Evolutionary conservation across 805 yeast species (phyloP), one percentile per base, ranked within the genome.

Genomic region (Phaffomyces antillensis): DNA sequence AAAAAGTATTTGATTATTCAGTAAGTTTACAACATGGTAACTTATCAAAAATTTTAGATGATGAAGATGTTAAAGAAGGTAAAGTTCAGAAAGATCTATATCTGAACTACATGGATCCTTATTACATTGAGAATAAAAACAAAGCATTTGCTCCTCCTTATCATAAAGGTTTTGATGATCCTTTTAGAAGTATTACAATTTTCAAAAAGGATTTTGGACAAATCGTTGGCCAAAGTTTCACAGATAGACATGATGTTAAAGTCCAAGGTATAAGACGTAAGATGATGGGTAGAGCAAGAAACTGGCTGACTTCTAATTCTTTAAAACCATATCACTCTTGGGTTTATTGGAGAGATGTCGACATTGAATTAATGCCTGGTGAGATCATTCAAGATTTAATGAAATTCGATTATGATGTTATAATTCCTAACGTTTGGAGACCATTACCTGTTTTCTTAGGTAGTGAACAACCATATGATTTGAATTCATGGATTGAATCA

Each of bases 401-500:
- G 91, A 72, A 75, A 50, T 71, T 70, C 50, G 75, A 76, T 51
- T 81, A 72, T 58, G 95, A 86, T 58, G 84, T 86, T 15, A 71
- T 86, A 62, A 75, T 83, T 35, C 95, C 88, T 26, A 88, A 93
- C 59, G 96, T 93, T 31, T 93, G 99, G 99, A 75, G 99, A 55
- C 99, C 98, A 2, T 72, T 93, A 49, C 99, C 99, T 3, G 83
- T 81, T 39, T 93, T 90, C 66, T 75, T 93, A 50, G 95, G 93
- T 17, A 77, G 79, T 52, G 95, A 86, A 61, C 99, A 93, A 65
- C 89, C 98, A 1, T 93, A 93, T 63, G 99, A 93, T 65, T 76
- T 93, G 60, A 93, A 93, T 66, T 86, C 97, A 13, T 93, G 99
- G 99, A 77, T 87, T 46, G 99, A 93, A 67, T 79, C 90, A 4